Conservation (phyloP, 768 basidiomycete genomes). For the Boletus vermiculosoides region DNA sequence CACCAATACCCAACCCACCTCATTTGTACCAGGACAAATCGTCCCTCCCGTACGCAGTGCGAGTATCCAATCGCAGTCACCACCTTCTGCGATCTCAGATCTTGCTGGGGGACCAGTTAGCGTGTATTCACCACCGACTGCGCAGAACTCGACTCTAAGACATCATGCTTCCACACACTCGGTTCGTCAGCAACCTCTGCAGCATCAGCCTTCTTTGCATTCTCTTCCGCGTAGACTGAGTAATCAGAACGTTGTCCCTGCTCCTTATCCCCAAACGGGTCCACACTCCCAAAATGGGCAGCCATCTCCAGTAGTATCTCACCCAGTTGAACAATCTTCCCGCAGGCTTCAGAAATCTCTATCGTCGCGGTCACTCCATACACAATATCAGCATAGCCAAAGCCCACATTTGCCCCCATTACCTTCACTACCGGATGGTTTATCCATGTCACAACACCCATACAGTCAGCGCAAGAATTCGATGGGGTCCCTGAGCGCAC, state of each 20-base stretch:
- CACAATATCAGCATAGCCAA: conserved; percentile 47
- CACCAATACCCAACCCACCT: conserved; percentile 28
- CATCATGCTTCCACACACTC: conserved; percentile 29
- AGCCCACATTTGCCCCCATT: conserved; percentile 36
- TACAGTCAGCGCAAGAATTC: conserved; percentile 23
- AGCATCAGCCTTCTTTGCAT: conserved; percentile 17
- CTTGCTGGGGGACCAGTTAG: conserved; percentile 19
- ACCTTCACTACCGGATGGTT: conserved; percentile 37
- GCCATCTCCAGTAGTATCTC: conserved; percentile 15
- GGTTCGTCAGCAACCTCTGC: conserved; percentile 29
- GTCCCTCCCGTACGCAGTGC: conserved; percentile 41
- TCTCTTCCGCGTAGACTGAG: conserved; percentile 11
- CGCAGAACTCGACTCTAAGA: conserved; percentile 14
- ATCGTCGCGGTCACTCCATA: conserved; percentile 59
- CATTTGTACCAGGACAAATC: conserved; percentile 37
- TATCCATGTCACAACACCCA: conserved; percentile 31
- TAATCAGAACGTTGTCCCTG: conserved; percentile 11
- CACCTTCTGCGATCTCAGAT: conserved; percentile 23
- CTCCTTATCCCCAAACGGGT: conserved; percentile 19
- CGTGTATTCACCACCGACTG: conserved; percentile 14
- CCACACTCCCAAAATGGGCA: conserved; percentile 13
- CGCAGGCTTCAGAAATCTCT: conserved; percentile 47
- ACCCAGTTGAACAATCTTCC: conserved; percentile 47
- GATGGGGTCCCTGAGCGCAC: conserved; percentile 29
- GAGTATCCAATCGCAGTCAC: conserved; percentile 30